Conservation (phyloP, 352 stramenopile genomes). For the Phytophthora tubulina region DNA sequence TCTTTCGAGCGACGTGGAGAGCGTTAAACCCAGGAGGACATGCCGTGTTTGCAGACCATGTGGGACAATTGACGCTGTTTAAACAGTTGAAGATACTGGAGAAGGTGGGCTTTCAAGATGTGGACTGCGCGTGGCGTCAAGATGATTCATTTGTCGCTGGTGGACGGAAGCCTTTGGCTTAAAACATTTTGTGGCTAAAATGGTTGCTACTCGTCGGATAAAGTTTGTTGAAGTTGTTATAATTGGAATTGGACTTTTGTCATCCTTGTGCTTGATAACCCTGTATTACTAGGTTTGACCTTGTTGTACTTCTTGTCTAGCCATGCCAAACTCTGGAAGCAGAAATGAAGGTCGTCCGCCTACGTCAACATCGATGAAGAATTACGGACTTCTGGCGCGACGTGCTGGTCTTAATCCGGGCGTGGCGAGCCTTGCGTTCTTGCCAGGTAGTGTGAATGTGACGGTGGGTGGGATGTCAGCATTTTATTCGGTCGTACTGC, state of each 20-base stretch:
- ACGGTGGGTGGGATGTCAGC: conserved; percentile 54
- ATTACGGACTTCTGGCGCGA: conserved; percentile 25
- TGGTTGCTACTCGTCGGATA: neutral
- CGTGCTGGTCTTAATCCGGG: conserved; percentile 33
- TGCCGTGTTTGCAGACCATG: conserved; percentile 76
- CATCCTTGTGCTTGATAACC: too few relatives aligned
- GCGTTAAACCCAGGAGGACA: conserved; percentile 72
- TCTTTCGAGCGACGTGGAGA: conserved; percentile 67
- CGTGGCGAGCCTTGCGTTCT: conserved; percentile 53
- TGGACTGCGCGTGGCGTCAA: conserved; percentile 81
- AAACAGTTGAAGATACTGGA: conserved; percentile 66
- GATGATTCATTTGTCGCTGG: conserved; percentile 81
- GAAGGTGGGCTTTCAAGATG: conserved; percentile 72
- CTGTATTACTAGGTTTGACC: neutral
- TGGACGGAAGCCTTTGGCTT: conserved; percentile 46
- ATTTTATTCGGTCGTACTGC: conserved; percentile 66
- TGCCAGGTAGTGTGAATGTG: conserved; percentile 43
- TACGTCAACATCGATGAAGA: conserved; percentile 4
- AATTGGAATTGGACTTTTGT: conserved; percentile 26
- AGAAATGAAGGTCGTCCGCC: neutral
- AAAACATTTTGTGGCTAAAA: neutral
- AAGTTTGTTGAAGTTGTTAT: conserved; percentile 12
- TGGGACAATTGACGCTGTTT: conserved; percentile 74
- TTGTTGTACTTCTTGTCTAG: neutral
- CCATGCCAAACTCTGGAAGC: conserved; percentile 15